These are phyloP conservation scores for Hygrophorus pudorinus DNA, from an alignment of 768 basidiomycete species.

Conservation along the genomic window DNA sequence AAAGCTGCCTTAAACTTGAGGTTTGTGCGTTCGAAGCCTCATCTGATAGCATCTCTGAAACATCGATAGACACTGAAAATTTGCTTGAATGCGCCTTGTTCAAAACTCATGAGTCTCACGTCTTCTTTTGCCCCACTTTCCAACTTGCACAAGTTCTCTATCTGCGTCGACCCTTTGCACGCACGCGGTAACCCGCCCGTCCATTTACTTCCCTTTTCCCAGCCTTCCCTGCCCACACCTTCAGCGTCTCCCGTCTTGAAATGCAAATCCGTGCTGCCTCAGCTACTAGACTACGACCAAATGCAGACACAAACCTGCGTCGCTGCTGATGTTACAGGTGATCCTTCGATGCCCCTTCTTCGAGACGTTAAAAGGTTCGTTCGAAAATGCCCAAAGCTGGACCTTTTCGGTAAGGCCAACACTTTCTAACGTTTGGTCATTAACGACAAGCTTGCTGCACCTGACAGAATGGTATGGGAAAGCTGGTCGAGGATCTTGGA, in stretches of 20 bases:
- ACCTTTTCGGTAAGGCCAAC: constrained; percentile 16
- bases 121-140: constrained; percentile 21
- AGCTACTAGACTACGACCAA: constrained; percentile 17
- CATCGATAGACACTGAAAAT: constrained; percentile 12
- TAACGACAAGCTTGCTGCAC: background rate
- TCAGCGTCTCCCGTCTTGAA: constrained; percentile 21
- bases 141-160: constrained; percentile 19
- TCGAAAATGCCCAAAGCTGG: constrained; percentile 24
- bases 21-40: constrained; percentile 11
- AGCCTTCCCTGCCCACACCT: constrained; percentile 21
- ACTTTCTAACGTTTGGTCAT: background rate
- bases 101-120: constrained; percentile 23
- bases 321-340: constrained; percentile 10
- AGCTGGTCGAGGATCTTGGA: constrained; percentile 23
- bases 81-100: constrained; percentile 25
- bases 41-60: no score
- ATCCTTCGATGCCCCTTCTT: constrained; percentile 25
- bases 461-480: constrained; percentile 26
- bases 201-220: constrained; percentile 10
- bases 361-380: constrained; percentile 29
- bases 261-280: constrained; percentile 18
- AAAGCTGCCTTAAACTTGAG: constrained; percentile 22
- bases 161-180: constrained; percentile 21
- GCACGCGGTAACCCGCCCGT: constrained; percentile 22
- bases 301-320: constrained; percentile 18